Evolutionary conservation across 306 rosid genomes (phyloP).

Genomic region (Rosa persica): DNA sequence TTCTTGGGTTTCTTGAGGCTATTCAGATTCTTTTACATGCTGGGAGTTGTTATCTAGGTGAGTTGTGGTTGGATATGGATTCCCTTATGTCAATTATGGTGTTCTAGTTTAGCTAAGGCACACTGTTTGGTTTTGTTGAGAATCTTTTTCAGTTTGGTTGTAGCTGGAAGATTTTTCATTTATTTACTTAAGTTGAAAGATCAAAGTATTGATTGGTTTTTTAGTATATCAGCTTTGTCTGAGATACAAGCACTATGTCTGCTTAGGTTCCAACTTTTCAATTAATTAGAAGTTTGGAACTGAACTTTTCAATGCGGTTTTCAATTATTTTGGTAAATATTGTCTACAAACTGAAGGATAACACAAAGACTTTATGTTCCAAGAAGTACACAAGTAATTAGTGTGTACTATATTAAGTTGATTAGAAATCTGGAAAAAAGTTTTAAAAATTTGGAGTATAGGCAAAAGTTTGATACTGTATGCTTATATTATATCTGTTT

Average conservation of each 20-base stretch:
- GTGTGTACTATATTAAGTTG: neutral
- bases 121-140: no score
- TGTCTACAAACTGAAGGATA: neutral
- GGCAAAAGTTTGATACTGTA: neutral
- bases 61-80: no score
- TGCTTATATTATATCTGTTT: conserved; percentile 23
- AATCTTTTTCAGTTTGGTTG: no score
- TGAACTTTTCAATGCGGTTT: no score
- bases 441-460: neutral
- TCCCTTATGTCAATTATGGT: no score
- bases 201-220: no score
- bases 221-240: neutral
- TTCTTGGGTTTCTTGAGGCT: no score
- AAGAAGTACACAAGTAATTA: neutral
- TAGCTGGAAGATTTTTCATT: no score
- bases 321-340: neutral
- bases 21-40: no score
- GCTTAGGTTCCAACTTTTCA: neutral
- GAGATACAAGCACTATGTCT: neutral
- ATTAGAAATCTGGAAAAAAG: neutral
- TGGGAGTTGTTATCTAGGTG: no score
- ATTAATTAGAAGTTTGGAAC: neutral
- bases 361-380: neutral
- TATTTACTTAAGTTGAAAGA: no score
- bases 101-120: no score